Conservation (phyloP, 106 monocot species). For the Phalaenopsis aphrodite region DNA sequence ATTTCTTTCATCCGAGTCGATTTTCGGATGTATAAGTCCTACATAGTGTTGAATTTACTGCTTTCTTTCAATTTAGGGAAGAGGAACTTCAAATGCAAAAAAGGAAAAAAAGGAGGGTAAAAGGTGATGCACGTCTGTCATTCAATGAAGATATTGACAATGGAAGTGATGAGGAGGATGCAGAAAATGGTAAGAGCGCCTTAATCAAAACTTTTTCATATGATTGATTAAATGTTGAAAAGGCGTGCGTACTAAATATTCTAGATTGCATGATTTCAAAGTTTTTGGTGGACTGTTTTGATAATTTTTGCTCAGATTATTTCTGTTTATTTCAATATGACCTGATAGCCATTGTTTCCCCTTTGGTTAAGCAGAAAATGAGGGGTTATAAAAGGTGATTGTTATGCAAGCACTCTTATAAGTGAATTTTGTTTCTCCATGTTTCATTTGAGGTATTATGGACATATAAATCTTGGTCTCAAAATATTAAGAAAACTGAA, state of each 20-base stretch:
- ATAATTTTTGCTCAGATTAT: not conserved
- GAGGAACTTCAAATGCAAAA: conserved; percentile 87
- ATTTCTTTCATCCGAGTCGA: not conserved
- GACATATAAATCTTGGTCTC: not conserved
- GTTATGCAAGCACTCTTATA: not conserved
- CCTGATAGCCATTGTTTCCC: not conserved
- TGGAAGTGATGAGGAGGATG: conserved; percentile 77
- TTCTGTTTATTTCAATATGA: not conserved
- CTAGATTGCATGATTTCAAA: not conserved
- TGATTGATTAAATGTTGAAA: not conserved
- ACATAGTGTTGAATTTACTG: not conserved
- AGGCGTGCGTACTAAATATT: not conserved
- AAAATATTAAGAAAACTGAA: not conserved
- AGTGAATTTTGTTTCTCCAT: not conserved
- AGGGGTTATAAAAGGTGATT: not conserved
- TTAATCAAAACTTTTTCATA: not conserved
- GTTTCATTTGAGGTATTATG: not conserved
- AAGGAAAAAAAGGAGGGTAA: conserved; percentile 77
- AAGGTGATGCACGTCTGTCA: conserved; percentile 73
- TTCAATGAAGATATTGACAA: conserved; percentile 89
- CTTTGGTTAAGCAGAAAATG: not conserved
- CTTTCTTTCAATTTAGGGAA: conserved; percentile 39
- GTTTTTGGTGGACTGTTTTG: not conserved
- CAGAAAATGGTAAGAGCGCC: conserved; percentile 29
- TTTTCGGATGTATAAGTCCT: not conserved